Percentiles rank a stretch among this genome's conserved stretches.
Evolutionary conservation across 2,329 filamentous ascomycete species (phyloP).

Genomic region (Chaetomiaceae sp.): DNA sequence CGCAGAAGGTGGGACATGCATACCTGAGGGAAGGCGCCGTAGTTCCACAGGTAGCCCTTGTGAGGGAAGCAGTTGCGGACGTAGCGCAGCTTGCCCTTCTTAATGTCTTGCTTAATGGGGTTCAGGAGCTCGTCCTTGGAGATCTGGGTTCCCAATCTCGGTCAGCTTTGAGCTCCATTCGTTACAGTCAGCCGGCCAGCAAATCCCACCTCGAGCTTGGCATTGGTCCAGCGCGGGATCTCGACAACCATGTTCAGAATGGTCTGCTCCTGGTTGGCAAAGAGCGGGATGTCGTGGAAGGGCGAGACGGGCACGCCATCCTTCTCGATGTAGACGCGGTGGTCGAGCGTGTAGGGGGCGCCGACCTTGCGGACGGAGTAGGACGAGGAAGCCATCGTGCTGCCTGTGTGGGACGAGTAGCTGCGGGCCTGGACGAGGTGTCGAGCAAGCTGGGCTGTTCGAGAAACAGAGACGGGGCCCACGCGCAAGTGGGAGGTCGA

Average conservation of each 20-base stretch:
- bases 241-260: slow-evolving; percentile 99
- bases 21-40: slow-evolving; percentile 85
- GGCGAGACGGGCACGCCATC: slow-evolving; percentile 90
- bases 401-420: slow-evolving; percentile 27
- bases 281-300: slow-evolving; percentile 98
- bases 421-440: slow-evolving; percentile 35
- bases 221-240: slow-evolving; percentile 99
- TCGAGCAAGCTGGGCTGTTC: slow-evolving; percentile 50
- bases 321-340: slow-evolving; percentile 96
- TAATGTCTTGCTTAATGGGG: slow-evolving; percentile 98
- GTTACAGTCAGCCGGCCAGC: not conserved
- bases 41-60: slow-evolving; percentile 99
- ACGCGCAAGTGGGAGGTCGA: slow-evolving; percentile 18
- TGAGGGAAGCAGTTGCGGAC: slow-evolving; percentile 99
- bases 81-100: slow-evolving; percentile 99
- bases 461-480: slow-evolving; percentile 38
- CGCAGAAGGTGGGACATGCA: too few relatives aligned
- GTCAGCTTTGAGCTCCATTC: too few relatives aligned
- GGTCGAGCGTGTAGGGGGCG: slow-evolving; percentile 87
- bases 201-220: slow-evolving; percentile 81
- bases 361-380: slow-evolving; percentile 84
- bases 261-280: slow-evolving; percentile 91
- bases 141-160: slow-evolving; percentile 67
- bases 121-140: slow-evolving; percentile 98
- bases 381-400: slow-evolving; percentile 46